Base-by-base conservation (phyloP, 2,329 filamentous ascomycete species). In the Calonectria multiphialidica region DNA sequence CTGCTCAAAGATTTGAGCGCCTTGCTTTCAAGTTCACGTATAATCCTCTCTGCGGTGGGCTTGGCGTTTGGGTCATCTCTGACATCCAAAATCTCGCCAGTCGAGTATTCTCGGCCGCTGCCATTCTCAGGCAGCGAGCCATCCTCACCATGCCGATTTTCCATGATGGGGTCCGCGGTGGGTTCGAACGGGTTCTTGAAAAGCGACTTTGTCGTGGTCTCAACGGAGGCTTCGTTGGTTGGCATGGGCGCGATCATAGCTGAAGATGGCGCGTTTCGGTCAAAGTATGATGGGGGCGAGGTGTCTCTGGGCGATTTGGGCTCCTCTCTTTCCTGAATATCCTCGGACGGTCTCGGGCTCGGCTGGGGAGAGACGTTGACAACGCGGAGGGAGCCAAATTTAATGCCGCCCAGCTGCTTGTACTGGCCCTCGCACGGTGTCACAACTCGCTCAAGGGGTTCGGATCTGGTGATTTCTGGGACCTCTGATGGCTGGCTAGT, bases 381-480 rank as follows among this genome's bases (percentile, higher is more conserved):
- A 68, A 93, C 92, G 42, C 90, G 88, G 62, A 93, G 78, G 2
- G 90, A 90, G 2, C 91, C 91, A 66, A 91, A 87, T 78, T 91
- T 91, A 78, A 91, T 92, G 13, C 87, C 89, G 3, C 91, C 91
- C 37, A 90, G 87, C 55, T 92, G 90, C 71, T 86, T 86, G 76
- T 92, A 92, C n/a, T 89, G 87, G 33, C 84, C 80, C 28, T 92
- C 90, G 47, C 83, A 87, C 0, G 91, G 83, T 10, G 84, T 85
- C 16, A 79, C 76, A 9, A 79, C 80, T 42, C 82, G 77, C 25
- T 81, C 79, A 37, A 71, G 63, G 30, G 71, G 66, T 18, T 78
- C 68, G 55, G 65, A 70, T 57, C 40, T 72, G 28, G 49, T 68
- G 62, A 64, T 77, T 68, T 71, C 72, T 53, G 72, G 70, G 47